phyloP scores from a whole-genome alignment of 805 yeast species.

The Novakomyces olei region DNA sequence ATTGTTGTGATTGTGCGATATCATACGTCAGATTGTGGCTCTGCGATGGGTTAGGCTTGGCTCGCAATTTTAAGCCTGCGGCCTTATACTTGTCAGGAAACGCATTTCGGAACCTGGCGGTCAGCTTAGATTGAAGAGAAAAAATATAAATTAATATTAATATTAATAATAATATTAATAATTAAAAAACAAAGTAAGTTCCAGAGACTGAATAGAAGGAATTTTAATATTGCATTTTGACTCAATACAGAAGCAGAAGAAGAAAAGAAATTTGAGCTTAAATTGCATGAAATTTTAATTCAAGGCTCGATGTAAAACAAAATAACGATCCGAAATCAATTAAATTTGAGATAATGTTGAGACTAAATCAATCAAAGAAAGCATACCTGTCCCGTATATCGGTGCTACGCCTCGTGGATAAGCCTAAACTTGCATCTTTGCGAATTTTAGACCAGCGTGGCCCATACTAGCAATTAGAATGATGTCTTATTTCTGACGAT shows the following conservation, averaged over 20 bases:
- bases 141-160: too few relatives aligned
- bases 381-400: slow-evolving; percentile 20
- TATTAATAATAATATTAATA: too few relatives aligned
- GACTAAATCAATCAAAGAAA: neutral
- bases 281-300: too few relatives aligned
- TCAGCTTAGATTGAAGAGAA: too few relatives aligned
- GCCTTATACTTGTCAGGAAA: slow-evolving; percentile 23
- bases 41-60: slow-evolving; percentile 26
- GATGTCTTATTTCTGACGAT: neutral
- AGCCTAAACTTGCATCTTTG: slow-evolving; percentile 18
- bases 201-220: too few relatives aligned
- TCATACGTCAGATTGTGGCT: slow-evolving; percentile 51
- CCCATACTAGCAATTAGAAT: slow-evolving; percentile 16
- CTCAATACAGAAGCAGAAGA: too few relatives aligned
- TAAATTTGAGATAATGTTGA: neutral
- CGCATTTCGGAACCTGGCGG: slow-evolving; percentile 21
- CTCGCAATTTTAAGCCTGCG: slow-evolving; percentile 19
- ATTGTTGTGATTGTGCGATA: neutral
- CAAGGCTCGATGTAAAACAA: too few relatives aligned
- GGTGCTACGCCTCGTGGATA: slow-evolving; percentile 21
- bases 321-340: too few relatives aligned
- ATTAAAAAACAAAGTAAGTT: too few relatives aligned
- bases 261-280: too few relatives aligned
- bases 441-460: slow-evolving; percentile 27
- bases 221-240: too few relatives aligned